Evolutionary conservation across 2,329 filamentous ascomycete genomes (phyloP).

Genomic region (Sporothrix schenckii): DNA sequence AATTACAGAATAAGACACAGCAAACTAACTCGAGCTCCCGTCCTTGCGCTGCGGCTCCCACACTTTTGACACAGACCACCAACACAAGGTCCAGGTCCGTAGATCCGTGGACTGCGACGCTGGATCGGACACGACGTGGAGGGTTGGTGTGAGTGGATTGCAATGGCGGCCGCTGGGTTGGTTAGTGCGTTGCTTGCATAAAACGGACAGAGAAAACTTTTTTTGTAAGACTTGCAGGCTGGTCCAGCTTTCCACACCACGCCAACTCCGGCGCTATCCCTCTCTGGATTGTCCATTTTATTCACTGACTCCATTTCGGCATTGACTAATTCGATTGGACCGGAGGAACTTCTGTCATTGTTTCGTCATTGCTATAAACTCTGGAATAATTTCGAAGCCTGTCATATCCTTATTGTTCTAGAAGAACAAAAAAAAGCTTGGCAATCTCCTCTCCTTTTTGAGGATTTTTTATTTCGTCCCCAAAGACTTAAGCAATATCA

Average conservation of each 20-base stretch:
- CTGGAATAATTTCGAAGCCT: no score
- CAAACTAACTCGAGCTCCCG: no score
- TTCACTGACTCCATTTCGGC: no score
- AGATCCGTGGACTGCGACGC: no score
- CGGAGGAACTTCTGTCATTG: not conserved
- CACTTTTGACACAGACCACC: constrained; percentile 5
- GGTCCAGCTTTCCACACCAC: constrained; percentile 18
- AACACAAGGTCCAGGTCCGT: not conserved
- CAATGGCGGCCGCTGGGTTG: not conserved
- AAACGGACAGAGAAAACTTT: not conserved
- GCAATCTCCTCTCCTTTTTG: not conserved
- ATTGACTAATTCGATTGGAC: not conserved
- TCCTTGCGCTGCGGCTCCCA: constrained; percentile 15
- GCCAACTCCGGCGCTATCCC: constrained; percentile 18
- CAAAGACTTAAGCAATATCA: not conserved
- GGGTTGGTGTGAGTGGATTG: not conserved
- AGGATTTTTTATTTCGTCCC: not conserved
- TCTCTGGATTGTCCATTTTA: not conserved
- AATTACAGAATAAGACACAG: no score
- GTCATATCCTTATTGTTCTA: no score
- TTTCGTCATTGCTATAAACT: not conserved
- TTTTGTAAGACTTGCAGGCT: not conserved
- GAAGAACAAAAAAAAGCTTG: not conserved
- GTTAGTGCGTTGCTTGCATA: not conserved
- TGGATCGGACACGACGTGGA: constrained; percentile 11